These are phyloP conservation scores for Lactarius quietus DNA, from an alignment of 768 basidiomycete species.

Conservation along the genomic window DNA sequence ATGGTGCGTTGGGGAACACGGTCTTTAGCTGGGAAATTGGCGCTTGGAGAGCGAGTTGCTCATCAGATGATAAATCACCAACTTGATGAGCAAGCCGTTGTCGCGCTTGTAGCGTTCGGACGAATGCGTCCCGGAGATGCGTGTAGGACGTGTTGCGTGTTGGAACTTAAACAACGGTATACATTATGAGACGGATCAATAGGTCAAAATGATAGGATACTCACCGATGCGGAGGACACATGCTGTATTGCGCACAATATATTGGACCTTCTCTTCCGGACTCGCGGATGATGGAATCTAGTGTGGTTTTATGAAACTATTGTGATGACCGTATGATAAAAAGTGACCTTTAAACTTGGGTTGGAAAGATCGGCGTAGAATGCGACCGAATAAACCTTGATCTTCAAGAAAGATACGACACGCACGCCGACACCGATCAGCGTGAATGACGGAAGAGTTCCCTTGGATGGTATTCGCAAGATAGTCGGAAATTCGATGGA, in stretches of 20 bases:
- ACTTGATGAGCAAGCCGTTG: constrained; percentile 49
- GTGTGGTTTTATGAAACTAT: background rate
- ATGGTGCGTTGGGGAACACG: constrained; percentile 66
- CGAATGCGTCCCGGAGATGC: constrained; percentile 80
- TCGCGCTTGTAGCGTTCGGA: constrained; percentile 66
- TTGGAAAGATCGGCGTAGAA: constrained; percentile 85
- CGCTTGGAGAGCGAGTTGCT: constrained; percentile 51
- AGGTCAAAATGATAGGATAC: constrained; percentile 18
- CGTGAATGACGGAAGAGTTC: constrained; percentile 56
- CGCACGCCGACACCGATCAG: constrained; percentile 84
- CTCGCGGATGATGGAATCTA: constrained; percentile 55
- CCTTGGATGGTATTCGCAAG: constrained; percentile 59
- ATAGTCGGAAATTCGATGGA: constrained; percentile 69
- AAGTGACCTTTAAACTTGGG: constrained; percentile 53
- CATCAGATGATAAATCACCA: constrained; percentile 54
- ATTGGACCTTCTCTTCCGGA: constrained; percentile 65
- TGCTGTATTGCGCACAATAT: constrained; percentile 62
- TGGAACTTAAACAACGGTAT: constrained; percentile 50
- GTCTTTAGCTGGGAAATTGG: constrained; percentile 72
- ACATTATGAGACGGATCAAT: background rate
- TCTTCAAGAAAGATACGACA: constrained; percentile 81
- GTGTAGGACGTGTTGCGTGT: constrained; percentile 72
- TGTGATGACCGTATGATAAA: background rate
- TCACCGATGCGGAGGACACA: constrained; percentile 74
- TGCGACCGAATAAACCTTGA: constrained; percentile 86